Evolutionary conservation across 2,329 filamentous ascomycete species (phyloP), one percentile per base, ranked within the genome.

Genomic region (Alternaria tenuissima): DNA sequence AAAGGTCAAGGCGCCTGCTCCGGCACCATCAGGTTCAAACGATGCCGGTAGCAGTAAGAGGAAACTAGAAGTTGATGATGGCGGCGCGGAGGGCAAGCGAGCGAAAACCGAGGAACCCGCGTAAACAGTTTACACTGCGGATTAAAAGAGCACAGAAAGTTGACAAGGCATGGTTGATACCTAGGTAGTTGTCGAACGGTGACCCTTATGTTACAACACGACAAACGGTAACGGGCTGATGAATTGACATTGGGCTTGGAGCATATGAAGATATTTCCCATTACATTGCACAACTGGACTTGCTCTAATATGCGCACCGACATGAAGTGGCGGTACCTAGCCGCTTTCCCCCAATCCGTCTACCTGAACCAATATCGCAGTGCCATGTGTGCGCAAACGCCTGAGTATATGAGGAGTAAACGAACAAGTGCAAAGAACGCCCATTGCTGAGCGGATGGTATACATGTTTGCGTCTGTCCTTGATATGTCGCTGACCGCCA

Each of bases 1-100:
- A 73, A 94, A 86, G 76, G 82, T 80, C 65, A 94, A 87, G 77
- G 79, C 80, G 61, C 71, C 71, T 44, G 61, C 43, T 3, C 61
- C 43, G 38, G 47, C 68, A 6, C 64, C 63, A 2, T 59, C 58
- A 9, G 47, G 3, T 9, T 46, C 61, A 8, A 56, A 39, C 12
- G 63, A 63, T 8, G 52, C 43, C 3, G 52, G 65, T 16, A 68
- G 65, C 20, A 66, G 70, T n/a, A 78, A 78, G 67, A 70, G 76
- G 57, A 76, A 76, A 51, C 55, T 78, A 1, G 75, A 75, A 18
- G 68, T 69, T 3, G 72, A 75, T 1, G 70, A 69, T 5, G 61
- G 66, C 1, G 62, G 43, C 2, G 61, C 53, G 18, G 68, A 69
- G 38, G 74, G 71, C 1, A 78, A 78, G 61, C 65, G 75, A 42